Evolutionary conservation across 495 filamentous ascomycete species (phyloP), one percentile per base, ranked within the genome.

Genomic region (Penicillium bialowiezense): DNA sequence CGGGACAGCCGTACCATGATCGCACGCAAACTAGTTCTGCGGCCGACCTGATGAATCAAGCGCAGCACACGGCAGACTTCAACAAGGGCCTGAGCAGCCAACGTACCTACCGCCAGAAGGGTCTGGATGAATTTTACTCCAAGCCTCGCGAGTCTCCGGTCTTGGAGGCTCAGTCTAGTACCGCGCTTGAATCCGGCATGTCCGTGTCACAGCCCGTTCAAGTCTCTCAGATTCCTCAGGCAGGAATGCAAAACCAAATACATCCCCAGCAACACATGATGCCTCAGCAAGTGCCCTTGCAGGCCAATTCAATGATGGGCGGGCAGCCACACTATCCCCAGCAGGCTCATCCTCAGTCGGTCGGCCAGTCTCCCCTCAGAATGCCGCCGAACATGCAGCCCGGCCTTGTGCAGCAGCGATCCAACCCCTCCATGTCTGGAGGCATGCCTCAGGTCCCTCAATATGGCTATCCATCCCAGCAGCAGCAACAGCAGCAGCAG

Each of bases 1-100:
- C 88, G 3, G 95, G 93, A 15, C 84, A 86, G 19, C 78, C 91
- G 2, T 98, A 96, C 66, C 86, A 90, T 64, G 95, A 97, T 64
- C 81, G 89, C 39, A 87, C 83, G 10, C 87, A 91, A 64, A 72
- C 88, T 13, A 92, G 84, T 55, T 79, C 87, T n/a, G 75, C 84
- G 4, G 69, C 81, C n/a, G 92, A 97, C 54, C 84, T 97, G 47
- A 73, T 95, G 50, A 88, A 88, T 42, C 91, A 97, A 60, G 91
- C 91, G 23, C 79, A 87, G 24, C 89, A 93, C 33, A 85, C 91
- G 3, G 88, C 90, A 26, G 91, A 97, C 58, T 95, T 84, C 72
- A 97, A 95, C 68, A 91, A 91, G 58, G 72, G 75, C 23, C 72
- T 97, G 21, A 85, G 83, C 48, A 77, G 84, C 47, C 85, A 90